These are phyloP conservation scores for Priceomyces castillae DNA, from an alignment of 805 yeast species.

Conservation along the genomic window DNA sequence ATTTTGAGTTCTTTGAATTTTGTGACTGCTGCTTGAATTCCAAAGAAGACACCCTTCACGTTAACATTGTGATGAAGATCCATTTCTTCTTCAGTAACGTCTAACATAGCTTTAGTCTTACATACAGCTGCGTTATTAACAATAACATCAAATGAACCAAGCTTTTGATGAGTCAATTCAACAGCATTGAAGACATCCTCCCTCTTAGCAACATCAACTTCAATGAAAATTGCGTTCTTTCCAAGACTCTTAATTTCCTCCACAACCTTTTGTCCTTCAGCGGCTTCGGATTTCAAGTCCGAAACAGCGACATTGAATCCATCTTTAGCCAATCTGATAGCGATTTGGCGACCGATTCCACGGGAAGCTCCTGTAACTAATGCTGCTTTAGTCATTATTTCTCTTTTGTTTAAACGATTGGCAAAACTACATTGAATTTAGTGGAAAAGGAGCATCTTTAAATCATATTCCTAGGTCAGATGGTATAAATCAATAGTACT, in stretches of 20 bases:
- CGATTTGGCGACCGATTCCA: constrained; percentile 47
- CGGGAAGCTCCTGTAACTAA: constrained; percentile 44
- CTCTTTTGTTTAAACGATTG: too few relatives aligned
- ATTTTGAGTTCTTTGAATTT: constrained; percentile 45
- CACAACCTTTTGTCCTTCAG: neutral
- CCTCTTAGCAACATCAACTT: neutral
- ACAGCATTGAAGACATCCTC: neutral
- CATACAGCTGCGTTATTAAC: constrained; percentile 50
- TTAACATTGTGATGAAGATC: constrained; percentile 36
- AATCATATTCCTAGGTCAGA: too few relatives aligned
- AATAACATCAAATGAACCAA: constrained; percentile 10
- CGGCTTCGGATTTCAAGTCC: neutral
- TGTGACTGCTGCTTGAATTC: constrained; percentile 47
- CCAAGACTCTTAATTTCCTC: neutral
- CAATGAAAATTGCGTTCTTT: neutral
- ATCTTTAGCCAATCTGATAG: constrained; percentile 37
- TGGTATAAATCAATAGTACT: too few relatives aligned
- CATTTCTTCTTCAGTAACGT: constrained; percentile 37
- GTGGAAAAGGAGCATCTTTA: too few relatives aligned
- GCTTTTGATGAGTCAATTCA: neutral
- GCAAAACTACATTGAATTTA: too few relatives aligned
- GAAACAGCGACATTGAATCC: constrained; percentile 42
- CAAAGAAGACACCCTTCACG: constrained; percentile 42
- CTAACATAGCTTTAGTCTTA: constrained; percentile 39
- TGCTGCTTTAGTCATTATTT: neutral